Conservation (phyloP, 179 eudicot genomes). For the Vitellaria paradoxa region DNA sequence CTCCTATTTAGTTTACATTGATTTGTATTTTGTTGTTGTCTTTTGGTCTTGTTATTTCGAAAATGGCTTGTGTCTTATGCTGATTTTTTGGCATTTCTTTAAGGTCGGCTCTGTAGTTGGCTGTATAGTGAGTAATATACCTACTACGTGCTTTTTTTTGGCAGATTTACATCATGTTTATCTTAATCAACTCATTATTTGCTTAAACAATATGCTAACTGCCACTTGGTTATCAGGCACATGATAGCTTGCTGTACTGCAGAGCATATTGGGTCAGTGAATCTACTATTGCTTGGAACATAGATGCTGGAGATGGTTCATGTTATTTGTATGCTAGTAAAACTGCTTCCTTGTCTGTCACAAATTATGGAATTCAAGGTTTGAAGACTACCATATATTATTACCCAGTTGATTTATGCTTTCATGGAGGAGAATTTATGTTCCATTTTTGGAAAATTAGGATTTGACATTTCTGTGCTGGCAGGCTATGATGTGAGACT, state of each 20-base stretch:
- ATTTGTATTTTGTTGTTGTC: background rate
- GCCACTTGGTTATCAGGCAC: constrained; percentile 20
- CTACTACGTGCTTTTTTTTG: background rate
- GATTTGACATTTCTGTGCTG: constrained; percentile 16
- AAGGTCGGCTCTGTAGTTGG: background rate
- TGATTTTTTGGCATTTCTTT: background rate
- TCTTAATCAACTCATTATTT: background rate
- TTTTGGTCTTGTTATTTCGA: background rate
- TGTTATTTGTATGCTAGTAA: constrained; percentile 71
- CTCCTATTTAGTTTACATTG: no score
- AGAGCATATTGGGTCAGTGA: constrained; percentile 93
- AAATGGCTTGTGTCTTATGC: background rate
- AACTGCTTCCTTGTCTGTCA: constrained; percentile 52
- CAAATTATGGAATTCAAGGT: constrained; percentile 68
- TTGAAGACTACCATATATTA: constrained; percentile 12
- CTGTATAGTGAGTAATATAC: background rate
- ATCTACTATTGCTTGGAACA: constrained; percentile 73
- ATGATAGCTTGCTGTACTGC: constrained; percentile 50
- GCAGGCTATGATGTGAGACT: constrained; percentile 76
- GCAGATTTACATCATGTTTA: constrained; percentile 6
- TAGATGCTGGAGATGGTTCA: constrained; percentile 55
- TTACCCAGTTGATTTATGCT: background rate
- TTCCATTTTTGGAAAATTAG: constrained; percentile 10
- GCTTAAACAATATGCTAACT: background rate
- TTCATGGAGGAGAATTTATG: background rate